Base-by-base conservation (phyloP, 208 protist species). In the Leishmania tarentolae region DNA sequence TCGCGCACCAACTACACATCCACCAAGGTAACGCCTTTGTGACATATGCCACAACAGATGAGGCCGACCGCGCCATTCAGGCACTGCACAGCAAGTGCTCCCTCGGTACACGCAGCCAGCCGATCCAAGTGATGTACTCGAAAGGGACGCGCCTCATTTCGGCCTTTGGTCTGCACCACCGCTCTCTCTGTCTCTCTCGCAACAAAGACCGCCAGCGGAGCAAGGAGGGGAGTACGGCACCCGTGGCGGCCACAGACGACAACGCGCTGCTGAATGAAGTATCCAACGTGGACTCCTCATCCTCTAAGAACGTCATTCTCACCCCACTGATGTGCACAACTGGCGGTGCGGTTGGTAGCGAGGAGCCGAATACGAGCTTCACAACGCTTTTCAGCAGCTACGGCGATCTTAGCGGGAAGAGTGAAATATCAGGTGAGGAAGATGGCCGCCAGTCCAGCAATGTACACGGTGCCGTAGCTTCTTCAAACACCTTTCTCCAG, bases 71-170 rank as follows among this genome's bases (percentile, higher is more conserved):
- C 46, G 93, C 91, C 31, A 96, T 96, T 47, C 81, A 86, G 47
- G 83, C 88, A 0, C 84, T 95, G 63, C 93, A 96, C 66, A 78
- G 86, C 40, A 81, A 82, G 42, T 93, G 91, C 71, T 85, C 84
- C 71, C 90, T 96, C 83, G 90, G 88, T 40, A 80, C 76, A 15
- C 85, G 90, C 28, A 90, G 90, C 52, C 87, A 89, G 72, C 89
- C 90, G 24, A 88, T 94, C 31, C 92, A 96, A 80, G 91, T 96
- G 59, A 90, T 88, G 46, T 96, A 96, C 86, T 93, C 89, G 70
- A 87, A 83, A 46, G 84, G 84, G 52, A 92, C 84, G 3, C 88
- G 91, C 21, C 69, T 86, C 50, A 92, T 94, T 53, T 94, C 90
- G 1, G 63, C 85, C 24, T 96, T 93, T 76, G 92, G 92, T 15